These are phyloP conservation scores for Aspergillus quadricinctus DNA, from an alignment of 2,329 filamentous ascomycete genomes.

Conservation along the genomic window DNA sequence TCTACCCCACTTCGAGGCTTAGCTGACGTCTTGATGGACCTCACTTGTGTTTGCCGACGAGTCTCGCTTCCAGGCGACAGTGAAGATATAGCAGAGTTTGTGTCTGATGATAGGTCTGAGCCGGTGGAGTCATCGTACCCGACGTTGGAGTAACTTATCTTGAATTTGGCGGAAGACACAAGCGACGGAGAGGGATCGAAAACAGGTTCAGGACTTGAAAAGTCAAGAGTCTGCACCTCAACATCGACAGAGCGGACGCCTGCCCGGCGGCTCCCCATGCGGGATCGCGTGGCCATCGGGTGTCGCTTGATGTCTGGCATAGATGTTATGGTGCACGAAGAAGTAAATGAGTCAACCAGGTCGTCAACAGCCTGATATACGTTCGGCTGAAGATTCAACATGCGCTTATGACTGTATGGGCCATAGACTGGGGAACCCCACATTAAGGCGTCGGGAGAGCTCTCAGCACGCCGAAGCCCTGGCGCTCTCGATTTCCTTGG, in stretches of 20 bases:
- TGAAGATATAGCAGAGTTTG: neutral
- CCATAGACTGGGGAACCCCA: conserved; percentile 11
- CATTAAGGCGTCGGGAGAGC: conserved; percentile 4
- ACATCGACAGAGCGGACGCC: conserved; percentile 3
- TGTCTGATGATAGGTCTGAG: neutral
- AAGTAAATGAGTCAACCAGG: conserved; percentile 23
- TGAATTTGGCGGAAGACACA: conserved; percentile 7
- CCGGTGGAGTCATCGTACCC: conserved; percentile 7
- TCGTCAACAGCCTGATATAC: conserved; percentile 18
- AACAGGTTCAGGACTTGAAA: neutral
- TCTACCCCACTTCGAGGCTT: neutral
- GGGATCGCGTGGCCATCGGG: conserved; percentile 11
- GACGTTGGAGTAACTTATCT: conserved; percentile 22
- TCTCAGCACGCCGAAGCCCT: conserved; percentile 4
- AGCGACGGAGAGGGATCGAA: conserved; percentile 1
- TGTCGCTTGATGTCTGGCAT: conserved; percentile 18
- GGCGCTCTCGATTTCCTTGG: conserved; percentile 13
- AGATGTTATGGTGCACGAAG: conserved; percentile 17
- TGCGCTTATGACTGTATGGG: conserved; percentile 14
- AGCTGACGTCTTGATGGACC: neutral
- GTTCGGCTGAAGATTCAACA: conserved; percentile 1
- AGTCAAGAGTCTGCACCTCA: conserved; percentile 11
- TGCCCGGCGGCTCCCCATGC: conserved; percentile 6
- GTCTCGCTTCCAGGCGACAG: neutral
- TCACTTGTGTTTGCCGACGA: neutral